These are phyloP conservation scores for Candida maris DNA, from an alignment of 805 yeast species.

Conservation along the genomic window DNA sequence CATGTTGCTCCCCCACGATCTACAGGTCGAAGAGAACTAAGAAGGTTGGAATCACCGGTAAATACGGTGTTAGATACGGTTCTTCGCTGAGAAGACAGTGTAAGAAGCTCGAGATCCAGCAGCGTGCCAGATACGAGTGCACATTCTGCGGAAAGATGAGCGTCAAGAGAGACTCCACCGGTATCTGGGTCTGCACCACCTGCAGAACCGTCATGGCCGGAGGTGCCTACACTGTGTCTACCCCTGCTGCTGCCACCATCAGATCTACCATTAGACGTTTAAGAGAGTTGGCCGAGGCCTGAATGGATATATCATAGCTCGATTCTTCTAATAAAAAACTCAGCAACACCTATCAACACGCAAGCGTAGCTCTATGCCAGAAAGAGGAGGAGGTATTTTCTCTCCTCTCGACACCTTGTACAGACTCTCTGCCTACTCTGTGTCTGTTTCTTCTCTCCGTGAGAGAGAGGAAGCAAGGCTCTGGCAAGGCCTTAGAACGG, in stretches of 20 bases:
- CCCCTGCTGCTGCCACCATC: slow-evolving; percentile 99
- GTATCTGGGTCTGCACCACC: slow-evolving; percentile 97
- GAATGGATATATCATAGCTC: neutral
- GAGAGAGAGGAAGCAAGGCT: too few species aligned
- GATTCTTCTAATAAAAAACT: neutral
- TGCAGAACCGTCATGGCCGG: slow-evolving; percentile 98
- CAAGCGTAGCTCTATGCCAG: too few species aligned
- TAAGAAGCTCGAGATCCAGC: slow-evolving; percentile 98
- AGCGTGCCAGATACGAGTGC: slow-evolving; percentile 98
- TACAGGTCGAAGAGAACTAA: slow-evolving; percentile 98
- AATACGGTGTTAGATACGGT: slow-evolving; percentile 99
- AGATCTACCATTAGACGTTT: slow-evolving; percentile 99
- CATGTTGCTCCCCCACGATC: slow-evolving; percentile 6
- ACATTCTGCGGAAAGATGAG: slow-evolving; percentile 99
- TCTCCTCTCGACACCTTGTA: too few species aligned
- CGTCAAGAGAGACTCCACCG: slow-evolving; percentile 96
- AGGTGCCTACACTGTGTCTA: slow-evolving; percentile 99
- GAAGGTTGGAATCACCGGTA: slow-evolving; percentile 99
- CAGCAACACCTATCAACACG: too few species aligned
- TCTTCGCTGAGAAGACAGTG: slow-evolving; percentile 99
- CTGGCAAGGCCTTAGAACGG: too few species aligned
- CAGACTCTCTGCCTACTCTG: too few species aligned
- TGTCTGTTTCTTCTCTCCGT: too few species aligned
- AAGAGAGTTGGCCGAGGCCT: slow-evolving; percentile 99
- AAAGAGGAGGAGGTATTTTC: too few species aligned